Base-by-base conservation (phyloP, 1,284 basidiomycete species). In the Phellinidium pouzarii region DNA sequence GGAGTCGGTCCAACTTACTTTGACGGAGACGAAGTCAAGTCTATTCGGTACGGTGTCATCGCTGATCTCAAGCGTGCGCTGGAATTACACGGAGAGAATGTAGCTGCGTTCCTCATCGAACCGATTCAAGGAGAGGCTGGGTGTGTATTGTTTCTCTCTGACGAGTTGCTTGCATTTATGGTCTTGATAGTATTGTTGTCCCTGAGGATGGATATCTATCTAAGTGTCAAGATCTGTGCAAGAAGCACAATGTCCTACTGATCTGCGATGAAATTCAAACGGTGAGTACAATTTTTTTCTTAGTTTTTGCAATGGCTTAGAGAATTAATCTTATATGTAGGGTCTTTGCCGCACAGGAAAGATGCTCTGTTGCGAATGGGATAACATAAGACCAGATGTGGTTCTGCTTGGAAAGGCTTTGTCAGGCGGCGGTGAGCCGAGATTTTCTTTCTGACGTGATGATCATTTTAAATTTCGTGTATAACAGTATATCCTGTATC, bases 201-300 rank as follows among this genome's bases (percentile, higher is more conserved):
- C 95, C 95, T 0, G 83, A 87, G n/a, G 77, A 80, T 23, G 93
- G 94, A 5, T 99, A 99, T 71, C 79, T 99, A 42, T 67, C 79
- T 31, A 71, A 80, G 58, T 85, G 87, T 20, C 82, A 86, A 52
- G 83, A 80, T 57, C 76, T 98, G 19, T 99, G 96, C 80, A 88
- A 87, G 72, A 83, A 91, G 72, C 83, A 96, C 72, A 94, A 97
- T 58, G 93, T 97, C 0, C 76, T 99, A 17, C 75, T 99, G 44
- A 98, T 99, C 65, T 94, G 92, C 62, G 95, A 99, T 66, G 95
- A 99, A 70, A 94, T 99, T 59, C 95, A 99, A 71, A 98, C 95
- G 14, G 90, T 84, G 71, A 64, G 3, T 11, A 41, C n/a, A n/a
- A n/a, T n/a, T n/a, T n/a, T n/a, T 20, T 46, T 14, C 0, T 40